Evolutionary conservation across 2,329 filamentous ascomycete genomes (phyloP).

Genomic region (Madurella mycetomatis): DNA sequence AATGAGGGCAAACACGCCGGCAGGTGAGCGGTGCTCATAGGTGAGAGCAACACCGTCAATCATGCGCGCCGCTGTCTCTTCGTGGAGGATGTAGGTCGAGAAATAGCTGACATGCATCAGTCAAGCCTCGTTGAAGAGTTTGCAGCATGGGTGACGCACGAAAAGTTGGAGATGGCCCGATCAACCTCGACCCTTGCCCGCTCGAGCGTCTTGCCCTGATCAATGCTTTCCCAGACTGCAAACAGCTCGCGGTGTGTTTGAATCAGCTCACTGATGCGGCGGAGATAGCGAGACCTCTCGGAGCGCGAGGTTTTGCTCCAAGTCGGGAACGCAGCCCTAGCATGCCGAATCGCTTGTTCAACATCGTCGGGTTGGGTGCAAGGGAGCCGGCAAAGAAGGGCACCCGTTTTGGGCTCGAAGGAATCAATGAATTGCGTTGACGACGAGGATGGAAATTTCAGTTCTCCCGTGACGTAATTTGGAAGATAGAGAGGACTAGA

Average conservation of each 20-base stretch:
- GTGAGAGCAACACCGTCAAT: slow-evolving; percentile 31
- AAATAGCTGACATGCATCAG: slow-evolving; percentile 28
- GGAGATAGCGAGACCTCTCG: slow-evolving; percentile 26
- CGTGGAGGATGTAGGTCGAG: slow-evolving; percentile 33
- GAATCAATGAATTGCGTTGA: slow-evolving; percentile 26
- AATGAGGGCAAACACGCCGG: slow-evolving; percentile 33
- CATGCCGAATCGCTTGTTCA: slow-evolving; percentile 24
- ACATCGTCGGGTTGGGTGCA: slow-evolving; percentile 25
- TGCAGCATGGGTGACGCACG: slow-evolving; percentile 20
- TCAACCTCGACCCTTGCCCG: slow-evolving; percentile 32
- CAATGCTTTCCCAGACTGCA: slow-evolving; percentile 35
- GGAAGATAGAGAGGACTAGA: slow-evolving; percentile 3
- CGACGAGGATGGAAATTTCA: slow-evolving; percentile 12
- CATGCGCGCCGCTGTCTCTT: slow-evolving; percentile 30
- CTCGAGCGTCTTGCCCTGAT: slow-evolving; percentile 34
- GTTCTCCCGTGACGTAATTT: slow-evolving; percentile 21
- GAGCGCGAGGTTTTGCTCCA: slow-evolving; percentile 30
- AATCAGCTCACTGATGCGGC: slow-evolving; percentile 27
- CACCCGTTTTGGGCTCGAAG: slow-evolving; percentile 31
- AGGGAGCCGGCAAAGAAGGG: slow-evolving; percentile 25
- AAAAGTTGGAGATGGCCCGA: slow-evolving; percentile 32
- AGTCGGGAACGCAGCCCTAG: slow-evolving; percentile 27
- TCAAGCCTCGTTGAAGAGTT: not conserved
- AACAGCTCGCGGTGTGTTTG: slow-evolving; percentile 31
- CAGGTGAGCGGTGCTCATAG: slow-evolving; percentile 33